Conservation (phyloP, 345 rosid species). For the Cardamine resedifolia region DNA sequence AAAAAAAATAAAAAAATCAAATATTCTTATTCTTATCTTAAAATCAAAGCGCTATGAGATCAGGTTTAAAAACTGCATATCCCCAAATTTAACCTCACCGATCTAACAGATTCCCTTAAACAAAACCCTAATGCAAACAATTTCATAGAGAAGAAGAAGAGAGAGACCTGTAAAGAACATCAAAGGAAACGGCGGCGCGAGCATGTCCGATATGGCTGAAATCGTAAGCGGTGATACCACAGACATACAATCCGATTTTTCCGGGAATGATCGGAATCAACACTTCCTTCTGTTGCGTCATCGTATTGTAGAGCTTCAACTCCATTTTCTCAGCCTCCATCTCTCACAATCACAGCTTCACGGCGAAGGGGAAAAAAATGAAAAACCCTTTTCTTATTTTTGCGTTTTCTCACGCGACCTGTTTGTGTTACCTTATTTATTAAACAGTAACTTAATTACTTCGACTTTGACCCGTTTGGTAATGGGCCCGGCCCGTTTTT, state of each 20-base stretch:
- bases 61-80: not conserved
- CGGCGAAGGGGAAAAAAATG: not conserved
- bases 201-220: constrained; percentile 92
- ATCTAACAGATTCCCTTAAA: not conserved
- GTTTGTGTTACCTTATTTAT: not conserved
- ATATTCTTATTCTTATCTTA: not conserved
- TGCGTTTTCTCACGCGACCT: not conserved
- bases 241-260: constrained; percentile 76
- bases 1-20: too few relatives aligned
- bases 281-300: constrained; percentile 65
- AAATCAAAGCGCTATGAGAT: not conserved
- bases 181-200: constrained; percentile 83
- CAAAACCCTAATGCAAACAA: not conserved
- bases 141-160: not conserved
- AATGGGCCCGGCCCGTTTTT: not conserved
- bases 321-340: constrained; percentile 40
- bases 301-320: constrained; percentile 60
- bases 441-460: too few relatives aligned
- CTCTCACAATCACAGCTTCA: constrained; percentile 9
- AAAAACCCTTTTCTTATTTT: constrained; percentile 5
- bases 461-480: not conserved
- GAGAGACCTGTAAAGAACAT: constrained; percentile 67
- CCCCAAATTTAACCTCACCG: not conserved
- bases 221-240: constrained; percentile 88
- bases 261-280: constrained; percentile 54